Conservation (phyloP, 805 yeast genomes). For the Starmerella bacillaris region DNA sequence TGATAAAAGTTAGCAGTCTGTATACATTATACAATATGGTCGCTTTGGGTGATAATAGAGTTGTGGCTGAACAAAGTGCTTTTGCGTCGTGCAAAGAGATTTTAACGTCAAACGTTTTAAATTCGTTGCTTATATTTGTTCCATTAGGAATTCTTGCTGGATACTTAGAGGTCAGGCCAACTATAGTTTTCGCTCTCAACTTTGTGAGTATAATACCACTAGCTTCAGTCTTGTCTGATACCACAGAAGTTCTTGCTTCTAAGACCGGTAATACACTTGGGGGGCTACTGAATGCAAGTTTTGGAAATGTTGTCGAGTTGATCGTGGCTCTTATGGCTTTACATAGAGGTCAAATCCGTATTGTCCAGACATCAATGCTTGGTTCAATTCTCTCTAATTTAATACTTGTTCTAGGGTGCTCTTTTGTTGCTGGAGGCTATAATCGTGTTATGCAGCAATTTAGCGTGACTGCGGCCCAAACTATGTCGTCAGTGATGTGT, state of each 20-base stretch:
- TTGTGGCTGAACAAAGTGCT: not conserved
- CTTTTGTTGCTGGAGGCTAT: conserved; percentile 84
- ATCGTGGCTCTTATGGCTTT: conserved; percentile 87
- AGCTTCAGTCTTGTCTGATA: conserved; percentile 76
- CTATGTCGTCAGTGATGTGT: conserved; percentile 88
- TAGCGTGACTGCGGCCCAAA: conserved; percentile 93
- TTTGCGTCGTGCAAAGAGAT: conserved; percentile 8
- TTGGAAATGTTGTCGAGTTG: conserved; percentile 94
- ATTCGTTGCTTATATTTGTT: conserved; percentile 61
- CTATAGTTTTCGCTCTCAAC: conserved; percentile 48
- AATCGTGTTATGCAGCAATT: conserved; percentile 71
- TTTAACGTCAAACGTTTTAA: conserved; percentile 28
- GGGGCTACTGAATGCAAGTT: conserved; percentile 86
- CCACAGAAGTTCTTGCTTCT: conserved; percentile 81
- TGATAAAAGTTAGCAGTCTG: not conserved
- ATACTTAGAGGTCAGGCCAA: conserved; percentile 34
- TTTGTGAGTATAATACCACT: conserved; percentile 83
- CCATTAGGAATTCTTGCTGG: conserved; percentile 78
- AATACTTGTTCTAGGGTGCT: conserved; percentile 82
- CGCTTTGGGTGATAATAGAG: not conserved
- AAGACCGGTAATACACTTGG: conserved; percentile 85
- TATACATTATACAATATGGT: not conserved
- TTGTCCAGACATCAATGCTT: conserved; percentile 93
- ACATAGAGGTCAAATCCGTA: conserved; percentile 66
- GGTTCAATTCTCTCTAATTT: conserved; percentile 84